These are phyloP conservation scores for Lasiosphaeriaceae sp. DNA, from an alignment of 495 filamentous ascomycete species.

Conservation along the genomic window DNA sequence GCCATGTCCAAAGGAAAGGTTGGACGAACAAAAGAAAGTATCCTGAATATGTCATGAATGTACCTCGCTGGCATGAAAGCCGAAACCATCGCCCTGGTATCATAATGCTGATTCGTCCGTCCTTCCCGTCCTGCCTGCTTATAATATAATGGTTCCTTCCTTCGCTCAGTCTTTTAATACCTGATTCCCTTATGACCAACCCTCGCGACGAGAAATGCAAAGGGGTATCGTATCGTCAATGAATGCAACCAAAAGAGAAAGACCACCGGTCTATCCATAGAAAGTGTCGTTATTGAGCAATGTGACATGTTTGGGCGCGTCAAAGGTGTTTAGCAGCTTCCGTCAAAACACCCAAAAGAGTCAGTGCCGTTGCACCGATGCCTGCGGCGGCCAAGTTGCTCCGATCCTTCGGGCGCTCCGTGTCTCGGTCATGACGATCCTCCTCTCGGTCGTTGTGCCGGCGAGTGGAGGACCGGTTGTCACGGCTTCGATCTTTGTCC, in stretches of 20 bases:
- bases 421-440: slow-evolving; percentile 11
- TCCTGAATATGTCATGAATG: no score
- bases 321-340: slow-evolving; percentile 40
- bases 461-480: background rate
- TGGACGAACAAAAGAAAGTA: slow-evolving; percentile 1
- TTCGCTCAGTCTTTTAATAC: background rate
- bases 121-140: no score
- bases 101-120: no score
- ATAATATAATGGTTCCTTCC: no score
- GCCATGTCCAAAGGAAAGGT: no score
- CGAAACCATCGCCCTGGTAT: background rate
- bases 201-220: background rate
- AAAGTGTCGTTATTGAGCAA: no score
- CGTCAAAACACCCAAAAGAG: slow-evolving; percentile 46
- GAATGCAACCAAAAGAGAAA: background rate
- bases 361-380: slow-evolving; percentile 49
- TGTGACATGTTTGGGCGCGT: background rate
- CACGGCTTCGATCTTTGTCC: slow-evolving; percentile 21
- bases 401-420: slow-evolving; percentile 27
- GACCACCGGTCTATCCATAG: background rate
- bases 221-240: slow-evolving; percentile 3
- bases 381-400: slow-evolving; percentile 43
- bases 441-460: slow-evolving; percentile 18
- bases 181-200: background rate
- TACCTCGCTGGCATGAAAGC: no score